Evolutionary conservation across 257 asterid genomes (phyloP), one percentile per base, ranked within the genome.

Genomic region (Lantana camara): DNA sequence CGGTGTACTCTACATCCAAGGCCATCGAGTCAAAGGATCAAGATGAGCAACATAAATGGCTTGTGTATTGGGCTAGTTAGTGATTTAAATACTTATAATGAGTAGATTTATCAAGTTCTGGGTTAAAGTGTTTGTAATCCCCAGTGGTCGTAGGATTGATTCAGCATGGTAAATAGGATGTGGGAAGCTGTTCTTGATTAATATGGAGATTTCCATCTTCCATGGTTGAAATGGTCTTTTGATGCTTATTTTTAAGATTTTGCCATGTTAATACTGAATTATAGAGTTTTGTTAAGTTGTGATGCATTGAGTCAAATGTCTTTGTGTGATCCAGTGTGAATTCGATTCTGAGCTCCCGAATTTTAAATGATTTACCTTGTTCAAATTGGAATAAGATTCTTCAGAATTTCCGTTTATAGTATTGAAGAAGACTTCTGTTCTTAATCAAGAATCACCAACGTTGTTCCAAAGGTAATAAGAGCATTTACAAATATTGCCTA

Each of bases 21-120:
- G 99, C 97, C 63, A 88, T 94, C 61, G 97, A 94, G 80, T 48
- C 84, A 24, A 86, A 73, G 64, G 80, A 83, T 73, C 78, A 80
- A 73, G 79, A 86, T 34, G 91, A 88, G 52, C 90, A 88, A 63
- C 82, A 80, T 38, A 94, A 88, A 71, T 90, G 96, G 97, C 96
- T 94, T 62, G 14, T 84, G 40, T 94, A 94, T 65, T 94, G 99
- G 99, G 96, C 99, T 72, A 96, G 99, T 94, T 57, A 63, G 89
- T 75, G 48, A 17, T 48, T 59, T 22, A 17, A 7, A 38, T 56
- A 38, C 41, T 9, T 17, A 38, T 30, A 11, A 40, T n/a, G 13
- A 46, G 34, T 24, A 44, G 35, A 50, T 60, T 14, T 48, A 21
- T 17, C 30, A 4, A 19, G 19, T 20, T 64, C 13, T 47, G 56